These are phyloP conservation scores for Albugo laibachii DNA, from an alignment of 352 stramenopile species.

Conservation along the genomic window DNA sequence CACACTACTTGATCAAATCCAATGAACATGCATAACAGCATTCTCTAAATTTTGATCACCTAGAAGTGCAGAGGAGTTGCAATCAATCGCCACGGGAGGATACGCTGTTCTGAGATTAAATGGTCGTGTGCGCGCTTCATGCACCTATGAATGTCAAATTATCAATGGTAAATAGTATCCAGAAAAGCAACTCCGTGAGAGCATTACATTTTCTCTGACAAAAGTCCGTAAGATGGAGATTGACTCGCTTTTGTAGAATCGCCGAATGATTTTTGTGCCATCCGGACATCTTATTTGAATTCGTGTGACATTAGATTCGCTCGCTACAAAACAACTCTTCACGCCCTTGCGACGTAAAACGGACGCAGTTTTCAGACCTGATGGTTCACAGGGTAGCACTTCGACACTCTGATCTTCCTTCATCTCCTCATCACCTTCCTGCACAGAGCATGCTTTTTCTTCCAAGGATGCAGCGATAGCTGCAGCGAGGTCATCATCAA, in stretches of 20 bases:
- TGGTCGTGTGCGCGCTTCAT: conserved; percentile 31
- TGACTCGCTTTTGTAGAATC: conserved; percentile 51
- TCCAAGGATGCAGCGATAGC: conserved; percentile 65
- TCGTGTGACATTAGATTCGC: conserved; percentile 25
- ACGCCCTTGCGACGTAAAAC: conserved; percentile 25
- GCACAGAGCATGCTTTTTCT: conserved; percentile 10
- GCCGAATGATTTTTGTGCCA: conserved; percentile 36
- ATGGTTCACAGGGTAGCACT: conserved; percentile 7
- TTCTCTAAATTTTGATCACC: conserved; percentile 50
- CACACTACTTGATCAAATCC: conserved; percentile 10
- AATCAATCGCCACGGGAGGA: conserved; percentile 25
- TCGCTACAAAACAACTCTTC: conserved; percentile 13
- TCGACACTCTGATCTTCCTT: conserved; percentile 12
- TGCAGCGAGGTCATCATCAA: conserved; percentile 59
- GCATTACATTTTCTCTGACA: conserved; percentile 41
- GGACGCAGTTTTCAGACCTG: conserved; percentile 12
- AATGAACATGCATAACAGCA: conserved; percentile 61
- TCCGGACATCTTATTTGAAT: conserved; percentile 51
- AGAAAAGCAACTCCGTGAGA: background rate
- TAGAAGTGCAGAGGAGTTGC: conserved; percentile 30
- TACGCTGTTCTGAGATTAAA: conserved; percentile 63
- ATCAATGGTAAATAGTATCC: background rate
- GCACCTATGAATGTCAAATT: conserved; percentile 14
- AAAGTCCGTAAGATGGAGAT: conserved; percentile 45
- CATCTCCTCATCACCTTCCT: conserved; percentile 20